phyloP scores from a whole-genome alignment of 306 rosid genomes.

The Sphenostylis stenocarpa region DNA sequence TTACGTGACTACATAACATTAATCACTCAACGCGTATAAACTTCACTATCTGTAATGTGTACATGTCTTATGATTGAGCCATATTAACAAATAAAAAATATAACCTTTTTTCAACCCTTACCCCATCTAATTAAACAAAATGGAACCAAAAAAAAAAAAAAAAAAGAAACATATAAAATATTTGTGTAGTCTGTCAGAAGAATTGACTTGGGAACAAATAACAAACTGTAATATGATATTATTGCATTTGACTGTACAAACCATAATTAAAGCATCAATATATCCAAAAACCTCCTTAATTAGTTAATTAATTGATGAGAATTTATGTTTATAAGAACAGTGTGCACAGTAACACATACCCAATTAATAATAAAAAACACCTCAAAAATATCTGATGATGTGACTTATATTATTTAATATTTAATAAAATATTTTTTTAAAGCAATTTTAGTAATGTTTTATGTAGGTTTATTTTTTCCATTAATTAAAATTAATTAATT shows the following conservation, averaged over 20 bases:
- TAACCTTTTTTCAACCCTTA: background rate
- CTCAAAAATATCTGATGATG: too few relatives aligned
- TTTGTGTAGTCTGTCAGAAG: background rate
- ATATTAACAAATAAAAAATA: background rate
- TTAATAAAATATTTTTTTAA: too few relatives aligned
- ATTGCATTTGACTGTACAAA: background rate
- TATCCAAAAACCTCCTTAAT: background rate
- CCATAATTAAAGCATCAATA: background rate
- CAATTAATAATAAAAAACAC: too few relatives aligned
- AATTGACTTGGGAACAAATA: background rate
- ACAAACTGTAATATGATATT: background rate
- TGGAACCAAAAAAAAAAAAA: too few relatives aligned
- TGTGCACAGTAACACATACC: too few relatives aligned
- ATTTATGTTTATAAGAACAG: too few relatives aligned
- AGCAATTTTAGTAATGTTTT: too few relatives aligned
- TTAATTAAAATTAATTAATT: background rate
- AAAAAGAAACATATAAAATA: background rate
- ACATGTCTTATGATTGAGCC: slow-evolving; percentile 9
- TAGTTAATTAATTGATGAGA: too few relatives aligned
- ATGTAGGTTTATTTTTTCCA: too few relatives aligned
- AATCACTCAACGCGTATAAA: slow-evolving; percentile 26
- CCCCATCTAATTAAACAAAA: background rate
- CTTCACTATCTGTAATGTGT: slow-evolving; percentile 15
- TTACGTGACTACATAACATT: slow-evolving; percentile 7
- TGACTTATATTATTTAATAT: too few relatives aligned